These are phyloP conservation scores for Trichosanthes cucumerina DNA, from an alignment of 306 rosid species.

Conservation along the genomic window DNA sequence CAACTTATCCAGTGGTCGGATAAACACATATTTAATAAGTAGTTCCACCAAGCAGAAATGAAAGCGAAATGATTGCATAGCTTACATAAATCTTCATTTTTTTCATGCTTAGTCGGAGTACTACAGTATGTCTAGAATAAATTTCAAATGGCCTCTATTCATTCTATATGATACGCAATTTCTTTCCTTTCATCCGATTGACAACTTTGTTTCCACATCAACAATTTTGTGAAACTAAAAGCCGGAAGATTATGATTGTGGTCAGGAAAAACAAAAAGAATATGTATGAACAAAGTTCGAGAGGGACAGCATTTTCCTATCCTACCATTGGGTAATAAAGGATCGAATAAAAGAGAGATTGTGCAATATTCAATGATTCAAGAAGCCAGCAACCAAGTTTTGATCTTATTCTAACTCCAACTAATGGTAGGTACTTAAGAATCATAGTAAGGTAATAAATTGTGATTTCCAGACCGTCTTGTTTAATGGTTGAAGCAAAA, in stretches of 20 bases:
- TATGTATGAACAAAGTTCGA: slow-evolving; percentile 72
- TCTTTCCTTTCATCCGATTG: not conserved
- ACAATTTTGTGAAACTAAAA: not conserved
- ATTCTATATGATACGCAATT: not conserved
- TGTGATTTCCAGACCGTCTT: not conserved
- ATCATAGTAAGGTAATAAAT: not conserved
- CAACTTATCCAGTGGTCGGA: not conserved
- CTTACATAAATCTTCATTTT: not conserved
- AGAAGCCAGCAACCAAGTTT: not conserved
- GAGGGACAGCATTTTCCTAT: slow-evolving; percentile 2
- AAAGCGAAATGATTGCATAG: not conserved
- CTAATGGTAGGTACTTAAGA: not conserved
- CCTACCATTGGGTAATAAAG: not conserved
- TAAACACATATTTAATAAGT: not conserved
- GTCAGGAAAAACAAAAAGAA: not conserved
- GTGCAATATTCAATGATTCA: not conserved
- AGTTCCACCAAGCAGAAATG: not conserved
- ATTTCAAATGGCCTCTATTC: not conserved
- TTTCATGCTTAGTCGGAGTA: not conserved
- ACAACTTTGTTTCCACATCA: not conserved
- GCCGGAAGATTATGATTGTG: not conserved
- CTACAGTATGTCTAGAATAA: not conserved
- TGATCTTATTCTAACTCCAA: not conserved
- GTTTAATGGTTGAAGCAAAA: not conserved
- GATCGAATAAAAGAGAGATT: not conserved